Base-by-base conservation (phyloP, 306 rosid species). In the Adenanthera pavonina region DNA sequence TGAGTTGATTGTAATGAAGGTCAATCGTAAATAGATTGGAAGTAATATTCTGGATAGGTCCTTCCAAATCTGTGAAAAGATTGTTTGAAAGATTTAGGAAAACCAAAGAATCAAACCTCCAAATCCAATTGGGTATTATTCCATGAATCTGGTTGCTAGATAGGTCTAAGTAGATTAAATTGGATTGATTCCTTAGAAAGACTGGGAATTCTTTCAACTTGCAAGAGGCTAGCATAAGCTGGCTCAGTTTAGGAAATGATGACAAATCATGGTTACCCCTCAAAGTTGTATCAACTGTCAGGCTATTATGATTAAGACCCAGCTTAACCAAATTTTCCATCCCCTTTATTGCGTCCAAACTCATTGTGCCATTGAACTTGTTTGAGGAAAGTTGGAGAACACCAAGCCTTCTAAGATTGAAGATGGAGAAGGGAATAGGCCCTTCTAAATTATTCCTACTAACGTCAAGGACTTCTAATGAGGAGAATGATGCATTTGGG, bases 61-160 rank as follows among this genome's bases (percentile, higher is more conserved):
- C 82, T 78, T 82, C 69, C 51, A 88, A 35, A 53, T 52, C 38
- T 5, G 14, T 72, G 8, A 92, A 48, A 0, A 72, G n/a, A 60
- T 91, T 92, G 59, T n/a, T 36, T 20, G 97, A 92, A 65, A 92
- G 85, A 87, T 89, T 92, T 15, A 91, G 43, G 9, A 41, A 14
- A 5, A 0, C 0, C 47, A 88, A 35, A 52, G 2, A 34, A 0
- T 64, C 77, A 46, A 84, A 40, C 61, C 10, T 68, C 95, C 92
- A 91, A 6, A 92, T 81, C 97, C 92, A 89, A 7, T 35, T 81
- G n/a, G 97, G 95, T 52, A 89, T 41, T 35, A 25, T 11, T 6
- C 91, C 92, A 1, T 8, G 12, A 54, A 92, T 87, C 1, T 85
- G 78, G 56, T 92, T 92, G 13, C 2, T 0, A 0, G 94, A 82